These are phyloP conservation scores for Stephanodiscus triporus DNA, from an alignment of 108 stramenopile genomes.

Conservation along the genomic window DNA sequence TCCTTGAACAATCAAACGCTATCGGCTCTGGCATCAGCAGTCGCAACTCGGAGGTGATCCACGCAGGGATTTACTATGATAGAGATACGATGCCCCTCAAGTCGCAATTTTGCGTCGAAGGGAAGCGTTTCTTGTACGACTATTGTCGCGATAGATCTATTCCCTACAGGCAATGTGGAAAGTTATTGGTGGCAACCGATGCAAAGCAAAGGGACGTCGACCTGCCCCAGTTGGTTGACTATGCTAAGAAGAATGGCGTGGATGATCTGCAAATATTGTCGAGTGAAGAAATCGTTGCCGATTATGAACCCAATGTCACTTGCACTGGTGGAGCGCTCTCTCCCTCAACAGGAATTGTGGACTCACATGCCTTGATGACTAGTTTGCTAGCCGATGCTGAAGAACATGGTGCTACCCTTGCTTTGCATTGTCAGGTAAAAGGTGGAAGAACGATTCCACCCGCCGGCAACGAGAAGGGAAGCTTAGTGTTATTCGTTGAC, in stretches of 20 bases:
- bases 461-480: constrained; percentile 2
- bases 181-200: constrained; percentile 78
- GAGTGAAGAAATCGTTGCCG: constrained; percentile 50
- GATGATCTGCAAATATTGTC: constrained; percentile 61
- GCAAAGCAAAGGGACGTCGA: constrained; percentile 42
- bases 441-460: constrained; percentile 33
- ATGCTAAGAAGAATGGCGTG: constrained; percentile 66
- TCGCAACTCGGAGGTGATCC: constrained; percentile 88
- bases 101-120: constrained; percentile 77
- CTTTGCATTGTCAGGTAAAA: constrained; percentile 56
- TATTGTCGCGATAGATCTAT: constrained; percentile 67
- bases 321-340: constrained; percentile 71
- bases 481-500: constrained; percentile 43
- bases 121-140: constrained; percentile 72
- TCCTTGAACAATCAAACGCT: constrained; percentile 63
- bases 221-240: constrained; percentile 37
- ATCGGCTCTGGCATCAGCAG: constrained; percentile 73
- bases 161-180: constrained; percentile 61
- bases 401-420: constrained; percentile 65
- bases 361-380: constrained; percentile 71
- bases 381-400: constrained; percentile 77
- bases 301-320: constrained; percentile 67
- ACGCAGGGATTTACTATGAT: constrained; percentile 85
- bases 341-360: constrained; percentile 83
- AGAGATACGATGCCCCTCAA: constrained; percentile 56